Percentiles rank a stretch among this genome's conserved stretches.
Conservation (phyloP, 2,329 filamentous ascomycete genomes). For the Apiospora marii region DNA sequence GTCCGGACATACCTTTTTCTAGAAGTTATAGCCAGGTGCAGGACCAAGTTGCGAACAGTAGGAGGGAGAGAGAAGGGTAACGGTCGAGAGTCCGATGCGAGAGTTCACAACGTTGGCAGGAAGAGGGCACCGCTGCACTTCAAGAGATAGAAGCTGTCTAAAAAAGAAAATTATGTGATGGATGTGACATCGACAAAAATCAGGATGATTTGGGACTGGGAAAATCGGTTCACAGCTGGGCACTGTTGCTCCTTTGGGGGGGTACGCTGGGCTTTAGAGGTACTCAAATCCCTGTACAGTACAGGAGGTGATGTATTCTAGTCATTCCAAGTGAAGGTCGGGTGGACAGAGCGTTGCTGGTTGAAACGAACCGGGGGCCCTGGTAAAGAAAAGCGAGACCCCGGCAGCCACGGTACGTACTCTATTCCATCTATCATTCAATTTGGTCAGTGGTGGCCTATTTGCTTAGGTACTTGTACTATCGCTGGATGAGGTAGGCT, state of each 20-base stretch:
- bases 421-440: background rate
- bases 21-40: conserved; percentile 24
- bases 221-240: conserved; percentile 23
- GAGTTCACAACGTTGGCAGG: conserved; percentile 21
- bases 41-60: conserved; percentile 22
- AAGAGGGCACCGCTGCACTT: conserved; percentile 10
- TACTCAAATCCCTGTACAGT: conserved; percentile 22
- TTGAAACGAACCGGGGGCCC: conserved; percentile 26
- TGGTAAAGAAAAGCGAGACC: conserved; percentile 19
- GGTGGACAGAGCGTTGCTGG: conserved; percentile 24
- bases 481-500: background rate
- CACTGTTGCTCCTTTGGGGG: conserved; percentile 18
- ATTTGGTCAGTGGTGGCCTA: conserved; percentile 12
- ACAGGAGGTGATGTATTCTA: conserved; percentile 22
- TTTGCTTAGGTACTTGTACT: conserved; percentile 12
- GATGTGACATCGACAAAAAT: conserved; percentile 28
- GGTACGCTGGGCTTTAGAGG: conserved; percentile 17
- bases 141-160: conserved; percentile 16
- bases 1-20: conserved; percentile 29
- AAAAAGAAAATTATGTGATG: conserved; percentile 28
- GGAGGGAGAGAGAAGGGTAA: background rate
- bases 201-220: conserved; percentile 21
- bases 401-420: conserved; percentile 17
- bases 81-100: conserved; percentile 9
- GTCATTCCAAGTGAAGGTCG: conserved; percentile 19